Evolutionary conservation across 2,329 filamentous ascomycete genomes (phyloP).

Genomic region (Periconia sp.): DNA sequence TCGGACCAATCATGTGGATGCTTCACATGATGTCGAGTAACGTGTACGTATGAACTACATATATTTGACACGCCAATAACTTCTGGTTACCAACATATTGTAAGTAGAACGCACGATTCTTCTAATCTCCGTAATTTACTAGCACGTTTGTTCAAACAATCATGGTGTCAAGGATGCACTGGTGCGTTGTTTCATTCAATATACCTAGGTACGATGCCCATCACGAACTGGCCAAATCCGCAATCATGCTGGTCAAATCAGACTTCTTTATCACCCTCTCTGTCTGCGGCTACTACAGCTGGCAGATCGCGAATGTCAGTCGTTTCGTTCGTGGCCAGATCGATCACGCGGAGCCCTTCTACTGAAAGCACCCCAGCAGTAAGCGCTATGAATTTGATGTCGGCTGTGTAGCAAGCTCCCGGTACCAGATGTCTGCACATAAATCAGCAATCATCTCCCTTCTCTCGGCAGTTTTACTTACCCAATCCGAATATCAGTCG

Average conservation of each 20-base stretch:
- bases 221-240: too few relatives aligned
- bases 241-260: too few relatives aligned
- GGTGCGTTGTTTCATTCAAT: too few relatives aligned
- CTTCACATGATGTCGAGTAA: too few relatives aligned
- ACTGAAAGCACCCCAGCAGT: slow-evolving; percentile 67
- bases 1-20: not conserved
- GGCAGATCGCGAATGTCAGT: slow-evolving; percentile 77
- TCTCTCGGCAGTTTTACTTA: slow-evolving; percentile 34
- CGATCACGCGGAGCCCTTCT: slow-evolving; percentile 72
- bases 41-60: too few relatives aligned
- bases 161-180: too few relatives aligned
- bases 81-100: too few relatives aligned
- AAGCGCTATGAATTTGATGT: slow-evolving; percentile 72
- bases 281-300: slow-evolving; percentile 55
- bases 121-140: too few relatives aligned
- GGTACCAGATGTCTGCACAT: slow-evolving; percentile 64
- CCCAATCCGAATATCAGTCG: slow-evolving; percentile 73
- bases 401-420: slow-evolving; percentile 71
- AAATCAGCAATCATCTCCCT: slow-evolving; percentile 13
- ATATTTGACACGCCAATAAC: too few relatives aligned
- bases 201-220: too few relatives aligned
- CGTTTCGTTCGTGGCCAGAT: slow-evolving; percentile 73
- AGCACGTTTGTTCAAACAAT: too few relatives aligned
- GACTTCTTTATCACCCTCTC: slow-evolving; percentile 1
- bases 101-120: too few relatives aligned